Conservation (phyloP, 208 protist species). For the Leishmania arabica region DNA sequence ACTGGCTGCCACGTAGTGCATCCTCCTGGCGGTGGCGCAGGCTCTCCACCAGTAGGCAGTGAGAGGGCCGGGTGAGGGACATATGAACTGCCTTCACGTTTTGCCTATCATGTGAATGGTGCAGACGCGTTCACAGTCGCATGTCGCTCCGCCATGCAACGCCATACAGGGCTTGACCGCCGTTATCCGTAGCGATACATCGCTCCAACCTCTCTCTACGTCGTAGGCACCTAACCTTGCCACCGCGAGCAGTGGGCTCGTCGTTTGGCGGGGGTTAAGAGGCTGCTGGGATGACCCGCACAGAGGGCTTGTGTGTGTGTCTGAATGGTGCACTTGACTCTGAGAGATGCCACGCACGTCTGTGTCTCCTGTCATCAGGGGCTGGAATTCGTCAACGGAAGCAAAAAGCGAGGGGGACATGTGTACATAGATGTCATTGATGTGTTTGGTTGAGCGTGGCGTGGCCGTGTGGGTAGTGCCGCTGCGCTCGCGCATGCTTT, state of each 20-base stretch:
- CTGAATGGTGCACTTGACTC: background rate
- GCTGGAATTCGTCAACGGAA: background rate
- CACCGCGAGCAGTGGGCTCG: background rate
- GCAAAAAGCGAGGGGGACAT: background rate
- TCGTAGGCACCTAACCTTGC: background rate
- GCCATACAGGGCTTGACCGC: background rate
- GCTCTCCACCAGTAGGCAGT: background rate
- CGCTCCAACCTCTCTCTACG: background rate
- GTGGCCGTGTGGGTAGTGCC: background rate
- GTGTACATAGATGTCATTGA: background rate
- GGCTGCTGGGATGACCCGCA: background rate
- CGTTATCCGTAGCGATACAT: background rate
- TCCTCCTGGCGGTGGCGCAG: background rate
- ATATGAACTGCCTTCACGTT: background rate
- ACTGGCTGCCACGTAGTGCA: background rate
- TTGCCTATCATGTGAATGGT: background rate
- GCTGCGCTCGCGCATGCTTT: background rate
- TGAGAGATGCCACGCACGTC: background rate
- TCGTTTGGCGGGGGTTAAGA: background rate
- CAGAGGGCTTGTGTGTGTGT: background rate
- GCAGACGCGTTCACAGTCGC: background rate
- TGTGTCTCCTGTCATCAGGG: background rate
- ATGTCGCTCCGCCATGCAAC: background rate
- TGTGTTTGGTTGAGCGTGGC: background rate
- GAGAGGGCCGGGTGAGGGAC: background rate